Evolutionary conservation across 73 alveolate species (phyloP), one percentile per base, ranked within the genome.

Genomic region (Diophrys sp.): DNA sequence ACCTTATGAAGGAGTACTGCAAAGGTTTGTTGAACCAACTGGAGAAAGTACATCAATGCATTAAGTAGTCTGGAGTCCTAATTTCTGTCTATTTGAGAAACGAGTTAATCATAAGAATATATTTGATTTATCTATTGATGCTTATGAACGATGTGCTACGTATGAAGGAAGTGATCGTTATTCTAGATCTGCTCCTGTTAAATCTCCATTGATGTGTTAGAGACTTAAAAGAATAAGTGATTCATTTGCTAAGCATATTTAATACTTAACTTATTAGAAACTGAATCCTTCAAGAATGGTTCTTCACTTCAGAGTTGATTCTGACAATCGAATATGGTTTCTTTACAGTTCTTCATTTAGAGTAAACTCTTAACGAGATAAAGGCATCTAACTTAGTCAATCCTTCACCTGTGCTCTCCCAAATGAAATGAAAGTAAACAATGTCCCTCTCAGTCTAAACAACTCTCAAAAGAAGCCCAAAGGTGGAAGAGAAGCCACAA

Each of bases 151-250:
- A 57, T 97, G 92, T 14, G 97, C 29, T 24, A 95, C 98, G 33
- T 95, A 89, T 79, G 99, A 95, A 56, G 99, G 99, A 18, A 96
- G 88, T 73, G 97, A 90, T 78, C 88, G 88, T 57, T 94, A 92
- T 73, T 93, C 99, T 92, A 34, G 18, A 5, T 11, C n/a, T 44
- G 5, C 18, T 11, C 62, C 62, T 11, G 18, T 44, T 11, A 44
- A 44, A 89, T 72, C 80, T 91, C 1, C 80, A 80, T 73, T 78
- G 84, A 71, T 74, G 80, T 26, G 97, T 95, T 73, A 83, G 92
- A 70, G 87, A 91, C 33, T 44, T 11, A 44, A 44, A 44, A 5
- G 62, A 11, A 44, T 44, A 5, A 18, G n/a, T 44, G 62, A 44
- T 18, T 44, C 62, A 5, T 44, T 44, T 44, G 96, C 88, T 8